These are phyloP conservation scores for Ramalina peruviana DNA, from an alignment of 495 filamentous ascomycete genomes.

Conservation along the genomic window DNA sequence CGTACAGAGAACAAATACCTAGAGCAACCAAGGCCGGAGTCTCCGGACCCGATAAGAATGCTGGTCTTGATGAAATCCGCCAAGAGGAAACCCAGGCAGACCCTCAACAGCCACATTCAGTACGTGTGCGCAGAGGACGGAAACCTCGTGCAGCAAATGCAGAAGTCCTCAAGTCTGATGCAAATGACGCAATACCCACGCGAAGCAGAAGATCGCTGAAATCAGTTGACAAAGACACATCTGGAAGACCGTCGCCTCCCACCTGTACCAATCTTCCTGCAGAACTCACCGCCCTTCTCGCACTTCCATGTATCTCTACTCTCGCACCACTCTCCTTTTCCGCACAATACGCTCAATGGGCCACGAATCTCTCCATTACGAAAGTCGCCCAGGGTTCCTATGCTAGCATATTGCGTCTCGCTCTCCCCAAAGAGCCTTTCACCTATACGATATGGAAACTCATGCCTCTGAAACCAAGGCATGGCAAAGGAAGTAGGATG, in stretches of 20 bases:
- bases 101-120: too few species aligned
- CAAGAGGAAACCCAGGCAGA: too few species aligned
- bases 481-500: conserved; percentile 27
- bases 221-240: neutral
- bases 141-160: neutral
- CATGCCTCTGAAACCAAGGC: conserved; percentile 32
- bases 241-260: neutral
- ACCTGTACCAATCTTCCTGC: neutral
- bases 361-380: conserved; percentile 22
- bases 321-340: neutral
- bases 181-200: neutral
- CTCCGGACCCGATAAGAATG: too few species aligned
- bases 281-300: neutral
- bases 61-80: too few species aligned
- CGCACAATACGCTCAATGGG: conserved; percentile 1
- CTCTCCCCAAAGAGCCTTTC: conserved; percentile 24
- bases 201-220: neutral
- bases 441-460: conserved; percentile 35
- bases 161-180: neutral
- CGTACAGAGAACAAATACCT: neutral
- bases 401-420: conserved; percentile 36
- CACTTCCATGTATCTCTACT: neutral
- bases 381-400: conserved; percentile 40
- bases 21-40: neutral
- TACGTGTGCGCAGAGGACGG: neutral